Evolutionary conservation across 106 monocot species (phyloP).

Genomic region (Dendrobium catenatum): DNA sequence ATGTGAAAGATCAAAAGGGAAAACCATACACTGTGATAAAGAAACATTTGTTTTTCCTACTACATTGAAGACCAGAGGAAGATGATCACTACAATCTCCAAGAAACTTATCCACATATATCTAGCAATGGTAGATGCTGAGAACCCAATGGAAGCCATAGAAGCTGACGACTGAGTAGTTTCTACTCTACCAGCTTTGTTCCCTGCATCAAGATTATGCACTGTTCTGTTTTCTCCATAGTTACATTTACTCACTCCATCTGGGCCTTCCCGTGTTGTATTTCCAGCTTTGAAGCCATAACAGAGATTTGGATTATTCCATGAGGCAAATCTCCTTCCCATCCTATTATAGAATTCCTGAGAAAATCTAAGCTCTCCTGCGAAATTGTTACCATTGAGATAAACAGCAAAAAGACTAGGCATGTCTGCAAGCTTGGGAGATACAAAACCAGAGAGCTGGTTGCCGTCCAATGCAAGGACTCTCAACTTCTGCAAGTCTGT

Average conservation of each 20-base stretch:
- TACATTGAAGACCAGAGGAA: too few species aligned
- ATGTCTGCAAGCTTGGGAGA: constrained; percentile 25
- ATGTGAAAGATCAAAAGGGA: too few species aligned
- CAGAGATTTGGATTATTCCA: constrained; percentile 78
- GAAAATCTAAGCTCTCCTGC: constrained; percentile 33
- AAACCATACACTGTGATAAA: too few species aligned
- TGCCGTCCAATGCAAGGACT: constrained; percentile 38
- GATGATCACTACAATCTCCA: too few species aligned
- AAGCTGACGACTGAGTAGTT: too few species aligned
- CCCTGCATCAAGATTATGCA: too few species aligned
- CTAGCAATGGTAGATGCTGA: too few species aligned
- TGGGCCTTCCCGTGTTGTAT: constrained; percentile 27
- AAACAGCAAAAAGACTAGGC: constrained; percentile 30
- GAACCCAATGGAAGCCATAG: too few species aligned
- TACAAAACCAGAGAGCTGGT: constrained; percentile 31
- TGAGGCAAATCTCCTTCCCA: constrained; percentile 72
- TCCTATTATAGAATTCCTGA: constrained; percentile 33
- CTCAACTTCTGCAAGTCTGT: constrained; percentile 28
- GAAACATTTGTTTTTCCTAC: too few species aligned
- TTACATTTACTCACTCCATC: constrained; percentile 17
- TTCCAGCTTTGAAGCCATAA: constrained; percentile 21
- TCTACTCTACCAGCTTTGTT: too few species aligned
- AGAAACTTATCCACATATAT: too few species aligned
- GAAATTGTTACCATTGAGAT: constrained; percentile 51
- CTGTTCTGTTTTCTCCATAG: too few species aligned